Base-by-base conservation (phyloP, 305 asterid genomes). In the Vinca major region DNA sequence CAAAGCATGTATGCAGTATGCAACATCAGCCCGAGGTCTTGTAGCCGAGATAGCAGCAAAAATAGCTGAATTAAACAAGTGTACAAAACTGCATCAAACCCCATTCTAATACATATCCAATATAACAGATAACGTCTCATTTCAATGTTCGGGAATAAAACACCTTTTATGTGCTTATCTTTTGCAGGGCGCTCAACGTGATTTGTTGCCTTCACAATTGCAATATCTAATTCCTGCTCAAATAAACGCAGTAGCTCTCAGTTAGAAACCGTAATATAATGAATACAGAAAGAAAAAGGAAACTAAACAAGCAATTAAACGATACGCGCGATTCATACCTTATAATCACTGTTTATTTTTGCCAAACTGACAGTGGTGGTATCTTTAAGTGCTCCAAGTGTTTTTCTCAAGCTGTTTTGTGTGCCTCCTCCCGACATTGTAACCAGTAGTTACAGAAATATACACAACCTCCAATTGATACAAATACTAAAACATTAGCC, bases 1-100 rank as follows among this genome's bases (percentile, higher is more conserved):
- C 62, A 93, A 95, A 55, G 96, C 96, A 74, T 93, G 96, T 68
- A 93, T 93, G 81, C 99, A 93, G 70, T 91, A 93, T 61, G 96
- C 97, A 78, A 93, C 99, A 81, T 93, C 99, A 68, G 99, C 99
- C 70, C 99, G 87, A 21, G 99, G 97, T 77, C 96, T 84, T 55
- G 96, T 87, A 71, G 96, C 96, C 71, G 97, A 91, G 74, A 93
- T 63, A 66, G 96, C 92, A 74, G 74, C 62, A 57, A 93, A 91
- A 72, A 93, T 79, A 68, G 96, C 99, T 93, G 91, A 52, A 88
- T 78, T 45, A 65, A 67, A 74, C 39, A 72, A 64, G 56, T 57
- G 41, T 41, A 73, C 62, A 70, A 62, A 54, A 54, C 52, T 75
- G 66, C 65, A 73, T 82, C 68, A 85, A 55, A 40, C 63, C 63